Base-by-base conservation (phyloP, 2,329 filamentous ascomycete species). In the Penicillium verrucosum region DNA sequence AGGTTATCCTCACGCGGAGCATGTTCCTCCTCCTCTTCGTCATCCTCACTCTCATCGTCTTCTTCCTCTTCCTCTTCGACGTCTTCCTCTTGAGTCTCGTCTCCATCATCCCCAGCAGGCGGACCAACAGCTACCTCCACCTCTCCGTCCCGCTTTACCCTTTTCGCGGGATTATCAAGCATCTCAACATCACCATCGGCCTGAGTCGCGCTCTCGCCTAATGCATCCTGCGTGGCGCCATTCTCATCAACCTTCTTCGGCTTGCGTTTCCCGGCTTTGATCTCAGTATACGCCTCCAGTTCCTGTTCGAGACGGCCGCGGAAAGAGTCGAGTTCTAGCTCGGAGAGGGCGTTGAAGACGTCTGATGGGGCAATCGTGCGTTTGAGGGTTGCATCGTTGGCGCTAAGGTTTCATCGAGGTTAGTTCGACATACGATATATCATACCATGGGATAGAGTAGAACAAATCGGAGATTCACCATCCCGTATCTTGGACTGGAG, bases 271-370 rank as follows among this genome's bases (percentile, higher is more conserved):
- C 72, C 70, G 34, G 74, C 76, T 57, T 76, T 76, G 60, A 76
- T 66, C 55, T 78, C 76, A 29, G 73, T 77, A 59, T 74, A 79
- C 8, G 70, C 69, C 56, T 81, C 78, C 42, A 87, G 73, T 72
- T 88, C 85, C 23, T 80, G 79, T 66, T 87, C 82, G 41, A 87
- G 74, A 23, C 82, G 75, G 6, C 80, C 77, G 1, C 82, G 73
- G 68, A 87, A 84, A n/a, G 72, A 72, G n/a, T 82, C 81, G 60
- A 86, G 82, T 70, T 87, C 85, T 29, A 85, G 75, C 60, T 87
- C 84, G 25, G 79, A 77, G 43, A 88, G 74, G 1, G 84, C 85
- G 38, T 79, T 79, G 62, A 86, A 77, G 42, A 88, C 83, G 66
- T 87, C 84, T 54, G 80, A 73, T 1, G 85, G 84, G 48, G 81